Base-by-base conservation (phyloP, 495 filamentous ascomycete genomes). In the Penicillium chermesinum region DNA sequence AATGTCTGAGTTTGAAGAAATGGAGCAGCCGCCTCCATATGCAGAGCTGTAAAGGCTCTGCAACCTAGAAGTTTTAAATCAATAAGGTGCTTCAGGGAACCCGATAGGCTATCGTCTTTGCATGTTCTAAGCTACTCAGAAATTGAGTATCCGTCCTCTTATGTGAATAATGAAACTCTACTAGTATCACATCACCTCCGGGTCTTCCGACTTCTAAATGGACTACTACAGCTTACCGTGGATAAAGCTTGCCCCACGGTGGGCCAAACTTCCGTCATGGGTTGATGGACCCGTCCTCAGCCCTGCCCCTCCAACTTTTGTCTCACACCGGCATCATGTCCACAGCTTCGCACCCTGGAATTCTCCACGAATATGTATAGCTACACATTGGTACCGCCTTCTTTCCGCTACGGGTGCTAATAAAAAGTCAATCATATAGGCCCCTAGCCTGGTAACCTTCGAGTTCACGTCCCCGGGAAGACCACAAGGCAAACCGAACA, bases 371-470 rank as follows among this genome's bases (percentile, higher is more conserved):
- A 59, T 72, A 69, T 59, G 69, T 72, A 66, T 41, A 55, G 14
- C 48, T 30, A 32, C 8, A 1, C 38, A n/a, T n/a, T 21, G 3
- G 1, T 17, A 15, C 9, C 9, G 7, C 10, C 19, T 12, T 33
- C 3, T 10, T 21, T 30, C 34, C n/a, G 35, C 38, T n/a, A n/a
- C n/a, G n/a, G n/a, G 18, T 48, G 27, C 44, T 56, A 48, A 57
- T 43, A 30, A 19, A n/a, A 21, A 20, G 20, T 35, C 2, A 13
- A 48, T 39, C n/a, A 7, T 27, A 38, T 21, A 83, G 74, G 68
- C 77, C 42, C 62, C 72, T n/a, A 61, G 65, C 32, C 74, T 86
- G 19, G 67, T 74, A 35, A 78, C 79, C 14, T 84, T 83, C 55
- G 82, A 86, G 58, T 78, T 78, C 58, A 62, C 61, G 25, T 55